Base-by-base conservation (phyloP, 2,329 filamentous ascomycete species). In the Aspergillus aculeatus region DNA sequence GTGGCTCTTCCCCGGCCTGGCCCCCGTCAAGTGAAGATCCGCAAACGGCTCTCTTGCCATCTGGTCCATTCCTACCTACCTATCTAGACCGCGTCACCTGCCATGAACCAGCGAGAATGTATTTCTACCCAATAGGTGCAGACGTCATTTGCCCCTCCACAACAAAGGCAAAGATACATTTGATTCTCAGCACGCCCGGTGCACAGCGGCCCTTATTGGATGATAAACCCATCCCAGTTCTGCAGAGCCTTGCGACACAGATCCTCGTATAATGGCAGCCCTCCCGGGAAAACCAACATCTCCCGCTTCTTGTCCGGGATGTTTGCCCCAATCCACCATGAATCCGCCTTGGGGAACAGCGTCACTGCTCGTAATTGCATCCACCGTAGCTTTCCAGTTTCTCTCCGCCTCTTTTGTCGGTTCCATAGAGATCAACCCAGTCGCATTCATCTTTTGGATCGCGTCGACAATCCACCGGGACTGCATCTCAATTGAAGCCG, bases 401-500 rank as follows among this genome's bases (percentile, higher is more conserved):
- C 78, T 66, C 12, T 79, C 76, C 0, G 81, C 81, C 52, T 83
- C 80, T 0, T 63, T 50, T 41, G 75, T 80, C 0, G 82, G 77
- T 60, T 86, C 79, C 51, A 87, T 79, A 61, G 81, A 82, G 64
- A 79, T 80, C 68, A 85, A 72, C 2, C 73, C 71, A 31, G 82
- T 71, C 1, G 64, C 62, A 58, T 77, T 69, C 66, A 85, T 80
- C 67, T 83, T 79, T 38, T 75, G 71, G 55, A 88, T 83, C 48
- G 71, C 69, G 50, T 83, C 79, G 16, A 77, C 74, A 56, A 87
- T 82, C 83, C 83, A 86, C 0, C 81, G 71, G 1, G 82, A 83
- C 64, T 87, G 84, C 0, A 84, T 64, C 64, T 85, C 82, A 16
- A 82, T 78, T 10, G 74, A 78, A 1, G 80, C 77, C 0, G 85